Evolutionary conservation across 768 basidiomycete genomes (phyloP), one percentile per base, ranked within the genome.

Genomic region (Tulasnella sp.): DNA sequence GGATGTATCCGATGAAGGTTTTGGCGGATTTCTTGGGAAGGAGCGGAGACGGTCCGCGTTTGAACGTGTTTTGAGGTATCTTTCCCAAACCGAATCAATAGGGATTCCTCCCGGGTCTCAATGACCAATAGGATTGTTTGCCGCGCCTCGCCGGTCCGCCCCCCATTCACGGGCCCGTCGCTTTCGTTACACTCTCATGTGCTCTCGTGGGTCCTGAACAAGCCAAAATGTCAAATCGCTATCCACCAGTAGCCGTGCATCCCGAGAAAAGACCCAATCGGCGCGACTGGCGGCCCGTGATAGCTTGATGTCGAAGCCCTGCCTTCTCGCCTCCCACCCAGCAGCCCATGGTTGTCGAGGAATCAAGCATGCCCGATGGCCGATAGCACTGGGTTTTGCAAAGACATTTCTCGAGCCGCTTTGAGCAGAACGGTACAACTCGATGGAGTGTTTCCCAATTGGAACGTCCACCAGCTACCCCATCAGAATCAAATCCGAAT

Each of bases 1-100:
- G 64, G 64, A 69, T 69, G 64, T 69, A 69, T 69, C 64, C 64
- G 28, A 1, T 69, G 64, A 69, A 69, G 64, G 64, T 69, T 69
- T 69, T 69, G 64, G 64, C 64, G 18, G 16, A 69, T 69, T 28
- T 69, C 64, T 34, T 31, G 6, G 64, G 64, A 69, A 69, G 28
- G 24, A 31, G 28, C 20, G 28, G 64, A 69, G 64, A 28, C 64
- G 64, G 64, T 37, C 64, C 64, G 64, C 31, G 28, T 24, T 16
- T 69, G 34, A 31, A 69, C 7, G 34, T 14, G 14, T 69, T 69
- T 37, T 28, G 5, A 28, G 24, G 9, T 24, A 9, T 22, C 9
- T 60, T 60, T 60, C 22, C 58, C 64, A 34, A 69, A 37, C 14
- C 5, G 64, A 28, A 69, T 37, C 24, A 34, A 69, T 31, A 31